Conservation (phyloP, 768 basidiomycete genomes). For the Neoboletus brunneissimus region DNA sequence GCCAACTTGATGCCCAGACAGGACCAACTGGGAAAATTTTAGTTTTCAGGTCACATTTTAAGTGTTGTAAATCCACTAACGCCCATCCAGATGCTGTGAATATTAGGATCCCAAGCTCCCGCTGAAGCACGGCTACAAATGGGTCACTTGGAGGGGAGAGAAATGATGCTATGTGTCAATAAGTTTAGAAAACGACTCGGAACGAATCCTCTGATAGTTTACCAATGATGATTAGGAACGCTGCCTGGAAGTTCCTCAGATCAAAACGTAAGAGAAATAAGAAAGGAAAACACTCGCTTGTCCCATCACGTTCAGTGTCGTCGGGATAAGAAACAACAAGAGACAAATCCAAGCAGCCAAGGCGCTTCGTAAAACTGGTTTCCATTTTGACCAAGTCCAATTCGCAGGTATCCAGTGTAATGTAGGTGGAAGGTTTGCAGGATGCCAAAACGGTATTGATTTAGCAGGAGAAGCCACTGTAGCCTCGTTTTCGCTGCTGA, state of each 20-base stretch:
- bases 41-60: neutral
- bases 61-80: conserved; percentile 37
- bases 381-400: conserved; percentile 55
- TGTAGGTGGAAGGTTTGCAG: conserved; percentile 25
- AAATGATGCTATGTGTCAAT: conserved; percentile 46
- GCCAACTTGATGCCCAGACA: conserved; percentile 66
- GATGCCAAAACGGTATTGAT: neutral
- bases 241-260: conserved; percentile 41
- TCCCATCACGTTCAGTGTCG: conserved; percentile 49
- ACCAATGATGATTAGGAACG: conserved; percentile 66
- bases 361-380: conserved; percentile 62
- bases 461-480: neutral
- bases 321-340: conserved; percentile 57
- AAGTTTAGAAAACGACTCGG: neutral
- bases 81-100: conserved; percentile 56
- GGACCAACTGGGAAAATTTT: conserved; percentile 48
- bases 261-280: neutral
- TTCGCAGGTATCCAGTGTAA: conserved; percentile 59
- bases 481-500: neutral
- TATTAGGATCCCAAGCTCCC: conserved; percentile 53
- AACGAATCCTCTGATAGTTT: neutral
- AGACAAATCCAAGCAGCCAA: conserved; percentile 59
- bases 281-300: conserved; percentile 38
- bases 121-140: conserved; percentile 65
- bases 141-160: conserved; percentile 67